Conservation (phyloP, 768 basidiomycete genomes). For the Suillus clintonianus region DNA sequence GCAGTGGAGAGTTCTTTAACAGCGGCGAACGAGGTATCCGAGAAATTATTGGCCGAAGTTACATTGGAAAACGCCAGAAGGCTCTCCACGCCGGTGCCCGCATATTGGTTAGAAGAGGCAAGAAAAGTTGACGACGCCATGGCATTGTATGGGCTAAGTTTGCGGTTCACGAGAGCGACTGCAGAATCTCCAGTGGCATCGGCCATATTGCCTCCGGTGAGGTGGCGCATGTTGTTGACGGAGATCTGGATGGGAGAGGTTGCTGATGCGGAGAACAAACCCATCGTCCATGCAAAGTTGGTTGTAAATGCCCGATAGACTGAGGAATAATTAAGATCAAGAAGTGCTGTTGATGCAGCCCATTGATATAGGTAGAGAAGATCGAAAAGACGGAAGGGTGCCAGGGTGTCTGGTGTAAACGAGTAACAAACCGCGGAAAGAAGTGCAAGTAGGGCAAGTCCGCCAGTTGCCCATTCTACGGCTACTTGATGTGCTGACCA, state of each 20-base stretch:
- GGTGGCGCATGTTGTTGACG: slow-evolving; percentile 80
- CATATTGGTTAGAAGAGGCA: neutral
- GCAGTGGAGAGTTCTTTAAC: slow-evolving; percentile 25
- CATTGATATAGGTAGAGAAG: slow-evolving; percentile 82
- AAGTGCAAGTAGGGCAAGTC: slow-evolving; percentile 62
- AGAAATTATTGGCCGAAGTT: slow-evolving; percentile 6
- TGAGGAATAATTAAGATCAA: slow-evolving; percentile 85
- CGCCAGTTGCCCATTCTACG: slow-evolving; percentile 79
- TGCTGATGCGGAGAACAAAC: slow-evolving; percentile 59
- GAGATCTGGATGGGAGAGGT: slow-evolving; percentile 67
- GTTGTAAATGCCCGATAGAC: slow-evolving; percentile 78
- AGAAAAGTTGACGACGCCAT: neutral
- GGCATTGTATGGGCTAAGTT: slow-evolving; percentile 76
- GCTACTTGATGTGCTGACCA: slow-evolving; percentile 74
- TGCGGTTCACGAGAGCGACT: slow-evolving; percentile 77
- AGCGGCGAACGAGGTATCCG: slow-evolving; percentile 14
- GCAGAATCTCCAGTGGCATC: slow-evolving; percentile 61
- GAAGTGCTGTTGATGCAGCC: slow-evolving; percentile 75
- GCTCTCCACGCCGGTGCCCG: slow-evolving; percentile 8
- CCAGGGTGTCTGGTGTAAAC: slow-evolving; percentile 51
- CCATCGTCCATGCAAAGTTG: slow-evolving; percentile 91
- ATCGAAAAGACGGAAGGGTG: slow-evolving; percentile 80
- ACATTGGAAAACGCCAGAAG: slow-evolving; percentile 14
- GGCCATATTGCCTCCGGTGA: slow-evolving; percentile 76
- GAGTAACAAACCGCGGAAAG: slow-evolving; percentile 58